Base-by-base conservation (phyloP, 2,329 filamentous ascomycete species). In the Nemania sp. region DNA sequence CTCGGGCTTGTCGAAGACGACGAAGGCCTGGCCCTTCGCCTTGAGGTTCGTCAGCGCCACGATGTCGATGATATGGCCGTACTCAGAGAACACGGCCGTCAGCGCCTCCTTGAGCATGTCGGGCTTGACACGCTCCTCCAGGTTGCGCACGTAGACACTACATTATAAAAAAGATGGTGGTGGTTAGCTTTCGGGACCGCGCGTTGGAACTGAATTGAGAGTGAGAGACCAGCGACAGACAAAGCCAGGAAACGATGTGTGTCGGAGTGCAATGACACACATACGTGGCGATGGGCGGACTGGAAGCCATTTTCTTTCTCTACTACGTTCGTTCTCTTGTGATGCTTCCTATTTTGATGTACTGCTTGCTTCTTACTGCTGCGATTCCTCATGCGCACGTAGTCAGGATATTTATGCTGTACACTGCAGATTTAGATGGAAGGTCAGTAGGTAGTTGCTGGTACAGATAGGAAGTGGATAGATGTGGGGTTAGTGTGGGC, bases 1-100 rank as follows among this genome's bases (percentile, higher is more conserved):
- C 63, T 94, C 92, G n/a, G 91, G 84, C 69, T 85, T 87, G 74
- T 97, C 93, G 79, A 94, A 98, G 53, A 98, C 94, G 57, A 99
- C 83, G 78, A 99, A 99, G 0, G 96, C 96, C 82, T 99, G 96
- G 13, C 96, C 96, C 79, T 97, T 98, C 51, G 93, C 93, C 79
- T 93, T 94, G 32, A 98, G 81, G 79, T 97, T 98, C 71, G 89
- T 93, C 84, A 97, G 97, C 52, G 93, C 93, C 67, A 97, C 88
- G 59, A 97, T 88, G 70, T 97, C 94, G 74, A 97, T 82, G 69
- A 97, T 89, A 65, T 85, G 90, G 71, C 96, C 96, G 80, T 96
- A 98, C 80, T 97, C 93, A 70, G 90, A 90, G 82, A 98, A 98
- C 76, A 98, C 86, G 70, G 90, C 89, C 24, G 82, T 83, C 18